These are phyloP conservation scores for Gypsophila paniculata DNA, from an alignment of 179 eudicot genomes.

Conservation along the genomic window DNA sequence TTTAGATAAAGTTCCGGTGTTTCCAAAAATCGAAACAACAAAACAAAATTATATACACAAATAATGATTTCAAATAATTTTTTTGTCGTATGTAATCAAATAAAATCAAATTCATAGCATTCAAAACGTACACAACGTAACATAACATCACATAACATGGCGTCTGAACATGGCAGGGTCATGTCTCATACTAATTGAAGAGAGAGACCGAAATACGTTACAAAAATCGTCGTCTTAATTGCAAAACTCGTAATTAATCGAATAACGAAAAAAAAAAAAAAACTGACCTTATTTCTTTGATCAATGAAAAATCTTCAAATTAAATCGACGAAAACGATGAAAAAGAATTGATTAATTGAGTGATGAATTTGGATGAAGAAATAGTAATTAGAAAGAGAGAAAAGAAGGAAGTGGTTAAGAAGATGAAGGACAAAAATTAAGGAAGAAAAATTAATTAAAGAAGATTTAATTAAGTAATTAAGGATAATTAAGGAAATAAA, in stretches of 20 bases:
- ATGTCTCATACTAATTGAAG: constrained; percentile 26
- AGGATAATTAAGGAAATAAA: constrained; percentile 11
- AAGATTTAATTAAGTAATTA: background rate
- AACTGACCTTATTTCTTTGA: constrained; percentile 12
- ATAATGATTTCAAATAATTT: background rate
- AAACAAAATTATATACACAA: background rate
- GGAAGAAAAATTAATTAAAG: constrained; percentile 2
- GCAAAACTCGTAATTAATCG: background rate
- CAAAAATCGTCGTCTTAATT: constrained; percentile 11
- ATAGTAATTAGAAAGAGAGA: background rate
- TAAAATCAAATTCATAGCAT: background rate
- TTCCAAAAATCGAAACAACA: background rate
- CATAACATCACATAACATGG: constrained; percentile 23
- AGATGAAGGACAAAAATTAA: constrained; percentile 9
- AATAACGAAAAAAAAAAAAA: background rate
- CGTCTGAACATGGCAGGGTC: constrained; percentile 33
- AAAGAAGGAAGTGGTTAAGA: background rate
- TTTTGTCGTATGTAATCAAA: background rate
- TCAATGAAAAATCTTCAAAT: background rate
- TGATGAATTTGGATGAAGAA: background rate
- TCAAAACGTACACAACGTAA: too few species aligned
- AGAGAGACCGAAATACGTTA: too few species aligned
- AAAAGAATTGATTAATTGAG: background rate
- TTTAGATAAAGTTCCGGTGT: constrained; percentile 33
- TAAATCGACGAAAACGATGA: background rate